A percentile compares a stretch with the other conserved stretches of the same genome.
Conservation (phyloP, 345 rosid species). For the Eucalyptus curtisii region DNA sequence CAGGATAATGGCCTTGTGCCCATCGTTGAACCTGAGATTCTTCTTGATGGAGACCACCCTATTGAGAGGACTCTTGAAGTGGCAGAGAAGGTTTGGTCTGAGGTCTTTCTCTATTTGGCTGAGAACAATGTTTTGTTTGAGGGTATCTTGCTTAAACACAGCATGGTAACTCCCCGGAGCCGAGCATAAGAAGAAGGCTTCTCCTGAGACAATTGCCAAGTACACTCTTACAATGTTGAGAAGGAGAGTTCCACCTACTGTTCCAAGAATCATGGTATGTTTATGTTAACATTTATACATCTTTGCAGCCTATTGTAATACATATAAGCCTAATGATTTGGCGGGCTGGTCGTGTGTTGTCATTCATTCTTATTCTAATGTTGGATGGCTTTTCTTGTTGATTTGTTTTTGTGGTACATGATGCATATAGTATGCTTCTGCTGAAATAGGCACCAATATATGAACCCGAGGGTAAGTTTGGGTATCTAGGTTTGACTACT, state of each 20-base stretch:
- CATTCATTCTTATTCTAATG: not conserved
- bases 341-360: not conserved
- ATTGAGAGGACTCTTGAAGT: slow-evolving; percentile 93
- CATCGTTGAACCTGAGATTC: slow-evolving; percentile 96
- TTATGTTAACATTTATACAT: not conserved
- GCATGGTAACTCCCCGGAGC: slow-evolving; percentile 99
- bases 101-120: slow-evolving; percentile 91
- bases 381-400: not conserved
- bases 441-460: not conserved
- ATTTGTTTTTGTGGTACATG: not conserved
- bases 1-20: slow-evolving; percentile 98
- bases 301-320: not conserved
- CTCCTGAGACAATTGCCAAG: slow-evolving; percentile 83
- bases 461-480: not conserved
- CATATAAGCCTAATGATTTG: not conserved
- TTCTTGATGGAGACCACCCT: slow-evolving; percentile 92
- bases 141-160: slow-evolving; percentile 92
- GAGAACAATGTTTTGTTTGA: slow-evolving; percentile 82
- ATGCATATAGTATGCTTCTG: not conserved
- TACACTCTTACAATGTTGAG: slow-evolving; percentile 85
- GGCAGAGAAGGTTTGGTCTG: slow-evolving; percentile 98
- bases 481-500: not conserved
- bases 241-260: slow-evolving; percentile 95
- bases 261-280: slow-evolving; percentile 91
- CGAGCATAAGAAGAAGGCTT: slow-evolving; percentile 84